Evolutionary conservation across 140 eudicot genomes (phyloP).

Genomic region (Anethum foeniculum): DNA sequence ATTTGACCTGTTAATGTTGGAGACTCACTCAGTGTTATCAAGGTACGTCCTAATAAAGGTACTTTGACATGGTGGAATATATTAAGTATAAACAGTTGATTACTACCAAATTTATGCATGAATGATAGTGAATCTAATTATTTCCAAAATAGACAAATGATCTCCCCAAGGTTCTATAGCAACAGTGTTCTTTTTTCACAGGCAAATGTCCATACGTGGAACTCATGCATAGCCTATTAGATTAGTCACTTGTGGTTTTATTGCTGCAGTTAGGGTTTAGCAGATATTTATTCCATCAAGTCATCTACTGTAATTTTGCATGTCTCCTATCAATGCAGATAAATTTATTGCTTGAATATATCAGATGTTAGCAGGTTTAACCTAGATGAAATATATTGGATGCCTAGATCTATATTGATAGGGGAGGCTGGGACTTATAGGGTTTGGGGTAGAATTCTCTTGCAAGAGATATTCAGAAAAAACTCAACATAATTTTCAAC

Average conservation of each 20-base stretch:
- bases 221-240: not conserved
- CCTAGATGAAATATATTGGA: not conserved
- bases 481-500: too few species aligned
- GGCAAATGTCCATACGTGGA: not conserved
- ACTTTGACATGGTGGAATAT: not conserved
- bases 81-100: not conserved
- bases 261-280: not conserved
- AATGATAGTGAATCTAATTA: not conserved
- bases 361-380: not conserved
- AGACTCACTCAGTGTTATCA: conserved; percentile 58
- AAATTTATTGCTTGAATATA: not conserved
- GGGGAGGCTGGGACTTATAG: not conserved
- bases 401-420: not conserved
- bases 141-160: not conserved
- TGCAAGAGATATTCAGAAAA: too few species aligned
- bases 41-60: conserved; percentile 33
- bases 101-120: not conserved
- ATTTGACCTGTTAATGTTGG: conserved; percentile 63
- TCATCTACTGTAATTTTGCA: not conserved
- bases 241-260: not conserved
- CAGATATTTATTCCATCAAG: not conserved
- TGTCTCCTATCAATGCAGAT: not conserved
- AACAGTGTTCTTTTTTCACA: not conserved
- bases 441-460: too few species aligned
- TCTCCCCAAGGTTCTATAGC: not conserved